Conservation (phyloP, 1,284 basidiomycete species). For the Ustilago bromivora region DNA sequence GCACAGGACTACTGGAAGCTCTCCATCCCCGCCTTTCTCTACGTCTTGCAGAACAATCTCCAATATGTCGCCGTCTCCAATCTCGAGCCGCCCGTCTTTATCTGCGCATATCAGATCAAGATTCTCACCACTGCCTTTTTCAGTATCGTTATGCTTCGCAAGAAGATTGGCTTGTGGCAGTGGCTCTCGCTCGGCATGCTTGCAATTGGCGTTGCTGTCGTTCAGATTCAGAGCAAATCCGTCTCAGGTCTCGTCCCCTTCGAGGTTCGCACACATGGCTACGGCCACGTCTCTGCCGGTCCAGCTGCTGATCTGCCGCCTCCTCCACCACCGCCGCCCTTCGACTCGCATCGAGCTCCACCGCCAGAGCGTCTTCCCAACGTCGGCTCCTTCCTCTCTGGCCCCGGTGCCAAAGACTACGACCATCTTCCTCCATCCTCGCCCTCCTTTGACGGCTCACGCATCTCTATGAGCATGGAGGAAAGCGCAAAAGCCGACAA, state of each 20-base stretch:
- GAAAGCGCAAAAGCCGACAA: slow-evolving; percentile 42
- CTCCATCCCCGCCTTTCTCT: slow-evolving; percentile 93
- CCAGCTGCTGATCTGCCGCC: slow-evolving; percentile 39
- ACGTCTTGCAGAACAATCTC: slow-evolving; percentile 87
- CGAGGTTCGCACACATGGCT: slow-evolving; percentile 46
- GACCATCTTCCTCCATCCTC: slow-evolving; percentile 43
- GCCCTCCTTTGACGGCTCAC: slow-evolving; percentile 41
- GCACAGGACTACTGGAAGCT: slow-evolving; percentile 92
- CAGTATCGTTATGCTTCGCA: slow-evolving; percentile 88
- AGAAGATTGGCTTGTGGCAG: slow-evolving; percentile 79
- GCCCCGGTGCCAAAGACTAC: slow-evolving; percentile 29
- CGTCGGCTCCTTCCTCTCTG: slow-evolving; percentile 39
- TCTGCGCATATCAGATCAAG: slow-evolving; percentile 75
- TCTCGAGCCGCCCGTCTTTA: slow-evolving; percentile 92
- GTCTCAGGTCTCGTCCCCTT: slow-evolving; percentile 51
- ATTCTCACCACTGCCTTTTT: slow-evolving; percentile 96
- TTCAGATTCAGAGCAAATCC: slow-evolving; percentile 76
- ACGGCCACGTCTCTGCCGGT: slow-evolving; percentile 44
- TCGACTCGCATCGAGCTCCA: slow-evolving; percentile 56
- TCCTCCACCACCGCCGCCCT: slow-evolving; percentile 62
- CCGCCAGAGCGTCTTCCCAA: slow-evolving; percentile 54
- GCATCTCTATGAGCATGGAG: slow-evolving; percentile 56
- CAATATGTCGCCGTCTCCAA: slow-evolving; percentile 95
- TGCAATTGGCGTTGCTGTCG: slow-evolving; percentile 89
- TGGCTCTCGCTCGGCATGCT: slow-evolving; percentile 87